These are phyloP conservation scores for Aspergillus nidulans DNA, from an alignment of 495 filamentous ascomycete species.

Conservation along the genomic window DNA sequence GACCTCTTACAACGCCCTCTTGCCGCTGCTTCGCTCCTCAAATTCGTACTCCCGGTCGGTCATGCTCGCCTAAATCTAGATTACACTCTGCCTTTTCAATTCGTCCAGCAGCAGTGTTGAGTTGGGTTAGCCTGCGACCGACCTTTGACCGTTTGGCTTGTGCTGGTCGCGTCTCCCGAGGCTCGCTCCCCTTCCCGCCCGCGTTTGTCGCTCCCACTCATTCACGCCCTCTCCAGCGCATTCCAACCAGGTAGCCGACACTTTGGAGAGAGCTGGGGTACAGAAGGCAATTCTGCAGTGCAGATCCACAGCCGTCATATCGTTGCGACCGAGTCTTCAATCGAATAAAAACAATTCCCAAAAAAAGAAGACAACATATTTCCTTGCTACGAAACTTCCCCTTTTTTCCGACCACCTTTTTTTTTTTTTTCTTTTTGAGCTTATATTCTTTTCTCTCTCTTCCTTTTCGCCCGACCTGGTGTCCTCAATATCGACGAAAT, in stretches of 20 bases:
- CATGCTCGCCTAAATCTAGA: conserved; percentile 19
- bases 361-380: conserved; percentile 14
- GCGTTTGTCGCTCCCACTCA: conserved; percentile 18
- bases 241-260: conserved; percentile 14
- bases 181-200: conserved; percentile 15
- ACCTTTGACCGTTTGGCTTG: conserved; percentile 9
- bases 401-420: conserved; percentile 9
- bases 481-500: conserved; percentile 13
- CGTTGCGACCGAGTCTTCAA: conserved; percentile 8
- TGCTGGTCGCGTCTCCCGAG: conserved; percentile 22
- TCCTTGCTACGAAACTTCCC: conserved; percentile 16
- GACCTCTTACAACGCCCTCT: conserved; percentile 14
- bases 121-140: not conserved
- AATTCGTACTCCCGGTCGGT: conserved; percentile 14
- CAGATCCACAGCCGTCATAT: conserved; percentile 16
- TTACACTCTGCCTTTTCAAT: conserved; percentile 19
- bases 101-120: conserved; percentile 20
- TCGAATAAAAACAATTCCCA: conserved; percentile 7
- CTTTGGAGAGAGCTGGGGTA: conserved; percentile 10
- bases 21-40: conserved; percentile 7
- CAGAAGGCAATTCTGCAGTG: conserved; percentile 23
- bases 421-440: not conserved
- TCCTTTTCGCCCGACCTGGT: conserved; percentile 16
- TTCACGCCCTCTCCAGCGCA: conserved; percentile 12
- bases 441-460: conserved; percentile 2